phyloP scores from a whole-genome alignment of 2,329 filamentous ascomycete species.

The Aspergillus sp. region DNA sequence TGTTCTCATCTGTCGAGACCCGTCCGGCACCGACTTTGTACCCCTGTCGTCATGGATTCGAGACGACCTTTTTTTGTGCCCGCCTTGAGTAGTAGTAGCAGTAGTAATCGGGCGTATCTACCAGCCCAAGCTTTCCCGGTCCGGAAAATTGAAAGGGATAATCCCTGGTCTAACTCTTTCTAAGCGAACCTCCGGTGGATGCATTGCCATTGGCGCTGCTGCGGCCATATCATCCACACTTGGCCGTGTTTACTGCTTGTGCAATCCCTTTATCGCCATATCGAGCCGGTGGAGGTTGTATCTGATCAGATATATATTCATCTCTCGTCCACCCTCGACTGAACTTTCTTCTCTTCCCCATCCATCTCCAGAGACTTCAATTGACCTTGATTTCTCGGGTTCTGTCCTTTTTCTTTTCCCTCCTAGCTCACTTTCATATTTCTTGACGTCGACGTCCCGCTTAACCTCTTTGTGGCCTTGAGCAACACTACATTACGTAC shows the following conservation, averaged over 20 bases:
- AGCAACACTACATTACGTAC: background rate
- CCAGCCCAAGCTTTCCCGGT: conserved; percentile 21
- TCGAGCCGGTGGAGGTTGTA: conserved; percentile 10
- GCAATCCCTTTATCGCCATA: conserved; percentile 14
- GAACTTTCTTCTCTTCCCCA: conserved; percentile 5
- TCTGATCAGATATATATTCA: conserved; percentile 9
- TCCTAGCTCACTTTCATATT: background rate
- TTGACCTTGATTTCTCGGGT: background rate
- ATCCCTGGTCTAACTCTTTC: conserved; percentile 18
- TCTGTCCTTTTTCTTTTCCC: conserved; percentile 1
- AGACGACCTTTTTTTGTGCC: conserved; percentile 16
- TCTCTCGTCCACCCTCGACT: conserved; percentile 3
- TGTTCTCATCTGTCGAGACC: conserved; percentile 23
- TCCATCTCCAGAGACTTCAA: conserved; percentile 3
- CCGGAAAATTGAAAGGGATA: conserved; percentile 31
- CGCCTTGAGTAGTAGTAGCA: conserved; percentile 10
- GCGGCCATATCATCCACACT: conserved; percentile 25
- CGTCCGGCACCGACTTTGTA: conserved; percentile 21
- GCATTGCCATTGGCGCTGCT: conserved; percentile 22
- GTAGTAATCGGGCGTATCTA: conserved; percentile 17
- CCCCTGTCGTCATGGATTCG: conserved; percentile 28
- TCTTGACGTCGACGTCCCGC: background rate
- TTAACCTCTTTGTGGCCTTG: background rate
- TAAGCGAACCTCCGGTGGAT: conserved; percentile 23
- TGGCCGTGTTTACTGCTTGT: conserved; percentile 15